Percentiles rank a stretch among this genome's conserved stretches.
phyloP scores from a whole-genome alignment of 305 asterid genomes.

The Nicotiana rustica region DNA sequence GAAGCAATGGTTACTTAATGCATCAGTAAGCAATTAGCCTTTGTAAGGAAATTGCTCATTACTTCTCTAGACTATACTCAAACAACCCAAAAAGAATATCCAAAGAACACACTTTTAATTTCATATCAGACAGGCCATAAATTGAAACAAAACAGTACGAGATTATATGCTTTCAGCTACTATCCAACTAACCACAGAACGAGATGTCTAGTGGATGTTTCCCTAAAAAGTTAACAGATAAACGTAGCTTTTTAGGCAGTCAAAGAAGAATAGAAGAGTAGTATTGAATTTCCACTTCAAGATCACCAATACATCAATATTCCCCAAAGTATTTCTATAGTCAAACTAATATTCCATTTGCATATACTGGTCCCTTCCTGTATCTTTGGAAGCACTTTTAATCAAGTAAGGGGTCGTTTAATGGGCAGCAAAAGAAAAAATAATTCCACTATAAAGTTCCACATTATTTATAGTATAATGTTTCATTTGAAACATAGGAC shows the following conservation, averaged over 20 bases:
- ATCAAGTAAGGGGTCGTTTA: not conserved
- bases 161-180: constrained; percentile 1
- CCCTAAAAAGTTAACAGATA: not conserved
- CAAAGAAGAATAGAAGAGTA: not conserved
- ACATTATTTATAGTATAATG: not conserved
- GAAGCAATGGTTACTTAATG: constrained; percentile 14
- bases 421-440: not conserved
- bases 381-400: not conserved
- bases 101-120: not conserved
- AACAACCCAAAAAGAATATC: not conserved
- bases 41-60: not conserved
- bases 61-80: constrained; percentile 3
- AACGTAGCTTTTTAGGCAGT: not conserved
- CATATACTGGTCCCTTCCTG: not conserved
- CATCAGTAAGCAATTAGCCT: constrained; percentile 2
- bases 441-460: not conserved
- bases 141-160: constrained; percentile 1
- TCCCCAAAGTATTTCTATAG: constrained; percentile 12
- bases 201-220: no score
- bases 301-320: constrained; percentile 12
- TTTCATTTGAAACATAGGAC: not conserved
- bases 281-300: constrained; percentile 3
- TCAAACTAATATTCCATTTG: constrained; percentile 3
- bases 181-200: not conserved
- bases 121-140: not conserved